A percentile compares a stretch with the other conserved stretches of the same genome.
Evolutionary conservation across 805 yeast species (phyloP).

Genomic region (Ogataea saltuana): DNA sequence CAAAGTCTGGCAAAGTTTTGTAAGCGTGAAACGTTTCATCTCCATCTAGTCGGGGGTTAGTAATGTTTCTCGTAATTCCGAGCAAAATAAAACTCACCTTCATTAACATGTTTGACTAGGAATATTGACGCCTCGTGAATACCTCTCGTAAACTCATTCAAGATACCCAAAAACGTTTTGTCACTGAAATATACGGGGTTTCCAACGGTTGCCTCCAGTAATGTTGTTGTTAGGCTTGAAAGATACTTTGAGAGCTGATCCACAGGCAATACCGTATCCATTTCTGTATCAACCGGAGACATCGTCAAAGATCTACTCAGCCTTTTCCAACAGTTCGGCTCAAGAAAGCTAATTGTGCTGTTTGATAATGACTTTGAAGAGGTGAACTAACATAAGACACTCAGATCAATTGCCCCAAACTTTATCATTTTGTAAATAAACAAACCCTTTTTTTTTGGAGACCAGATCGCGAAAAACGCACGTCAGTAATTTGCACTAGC

Average conservation of each 20-base stretch:
- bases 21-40: background rate
- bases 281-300: background rate
- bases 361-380: background rate
- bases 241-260: background rate
- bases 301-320: background rate
- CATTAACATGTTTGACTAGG: background rate
- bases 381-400: background rate
- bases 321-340: too few species aligned
- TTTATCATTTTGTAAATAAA: slow-evolving; percentile 2
- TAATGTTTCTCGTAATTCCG: too few species aligned
- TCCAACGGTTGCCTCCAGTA: background rate
- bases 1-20: background rate
- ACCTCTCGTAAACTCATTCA: background rate
- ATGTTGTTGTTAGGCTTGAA: background rate
- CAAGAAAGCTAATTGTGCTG: background rate
- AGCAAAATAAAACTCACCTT: slow-evolving; percentile 1
- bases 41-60: background rate
- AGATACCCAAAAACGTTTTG: too few species aligned
- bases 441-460: background rate
- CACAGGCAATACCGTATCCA: background rate
- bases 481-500: background rate
- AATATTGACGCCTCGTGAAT: slow-evolving; percentile 1
- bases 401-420: too few species aligned
- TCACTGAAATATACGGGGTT: background rate
- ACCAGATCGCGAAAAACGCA: slow-evolving; percentile 3